Evolutionary conservation across 2,329 filamentous ascomycete species (phyloP).

Genomic region (Furcasterigmium sp.): DNA sequence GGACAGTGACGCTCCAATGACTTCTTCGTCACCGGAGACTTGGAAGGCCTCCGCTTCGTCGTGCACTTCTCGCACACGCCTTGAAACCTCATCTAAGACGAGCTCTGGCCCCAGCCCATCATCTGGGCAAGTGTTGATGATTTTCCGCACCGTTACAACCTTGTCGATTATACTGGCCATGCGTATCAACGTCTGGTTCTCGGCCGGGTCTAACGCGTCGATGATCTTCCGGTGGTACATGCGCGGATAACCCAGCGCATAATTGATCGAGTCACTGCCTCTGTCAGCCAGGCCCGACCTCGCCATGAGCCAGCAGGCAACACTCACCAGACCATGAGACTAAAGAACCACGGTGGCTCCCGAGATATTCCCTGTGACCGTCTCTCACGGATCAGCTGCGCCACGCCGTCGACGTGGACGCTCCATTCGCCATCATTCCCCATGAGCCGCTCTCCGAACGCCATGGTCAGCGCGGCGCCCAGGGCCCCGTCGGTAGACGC

Average conservation of each 20-base stretch:
- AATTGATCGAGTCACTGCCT: background rate
- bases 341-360: background rate
- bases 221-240: background rate
- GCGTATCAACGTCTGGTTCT: too few species aligned
- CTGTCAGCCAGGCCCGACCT: background rate
- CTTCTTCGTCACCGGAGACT: background rate
- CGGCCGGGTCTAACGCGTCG: too few species aligned
- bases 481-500: conserved; percentile 4
- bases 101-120: background rate
- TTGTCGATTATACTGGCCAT: too few species aligned
- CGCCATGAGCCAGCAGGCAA: background rate
- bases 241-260: background rate
- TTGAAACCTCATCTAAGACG: background rate
- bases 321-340: background rate
- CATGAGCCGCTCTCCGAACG: conserved; percentile 4
- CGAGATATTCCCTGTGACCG: background rate
- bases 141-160: background rate
- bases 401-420: conserved; percentile 5
- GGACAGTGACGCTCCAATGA: background rate
- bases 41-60: background rate
- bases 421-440: conserved; percentile 5
- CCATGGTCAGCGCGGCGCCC: conserved; percentile 1
- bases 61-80: background rate
- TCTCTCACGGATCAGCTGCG: background rate
- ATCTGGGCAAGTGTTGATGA: background rate